Base-by-base conservation (phyloP, 2,329 filamentous ascomycete genomes). In the Triangularia verruculosa region DNA sequence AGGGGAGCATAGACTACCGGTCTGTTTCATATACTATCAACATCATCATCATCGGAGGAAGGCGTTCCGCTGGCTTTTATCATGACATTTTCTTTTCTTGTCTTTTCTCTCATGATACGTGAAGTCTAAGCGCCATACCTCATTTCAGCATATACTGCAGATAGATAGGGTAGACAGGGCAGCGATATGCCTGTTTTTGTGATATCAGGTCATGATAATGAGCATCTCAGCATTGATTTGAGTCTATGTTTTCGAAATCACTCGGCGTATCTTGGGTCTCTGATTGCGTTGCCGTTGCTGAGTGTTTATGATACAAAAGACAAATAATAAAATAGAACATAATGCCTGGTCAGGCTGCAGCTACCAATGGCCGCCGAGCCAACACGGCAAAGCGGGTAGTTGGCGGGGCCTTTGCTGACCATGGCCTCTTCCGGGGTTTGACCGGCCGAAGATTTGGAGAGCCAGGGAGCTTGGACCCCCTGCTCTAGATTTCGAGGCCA, bases 401-500 rank as follows among this genome's bases (percentile, higher is more conserved):
- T 57, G 59, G 58, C 32, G 59, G 53, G 59, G 59, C 59, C 27
- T n/a, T n/a, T n/a, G n/a, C n/a, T 51, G 43, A 5, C n/a, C 43
- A 34, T 53, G 17, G 30, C 15, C 30, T 32, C 47, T 55, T 59
- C 64, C 61, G 64, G 64, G 61, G 61, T 63, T 63, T 39, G 56
- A 32, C 59, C 20, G 47, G 17, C 43, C 30, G 9, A 24, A 58
- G 17, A 17, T 13, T 22, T 12, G 22, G 57, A 20, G 2, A 22
- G 20, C 22, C 59, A 57, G 24, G 64, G 64, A 70, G 69, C 69
- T 70, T 69, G 53, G 67, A 69, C 69, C 71, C 39, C 70, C 67
- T 68, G 68, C 66, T 62, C 67, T 64, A 65, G 67, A 69, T 73
- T 73, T 75, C 68, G 72, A 76, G 74, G 74, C 74, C 74, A 76